Base-by-base conservation (phyloP, 2,329 filamentous ascomycete species). In the Alternaria infectoria region DNA sequence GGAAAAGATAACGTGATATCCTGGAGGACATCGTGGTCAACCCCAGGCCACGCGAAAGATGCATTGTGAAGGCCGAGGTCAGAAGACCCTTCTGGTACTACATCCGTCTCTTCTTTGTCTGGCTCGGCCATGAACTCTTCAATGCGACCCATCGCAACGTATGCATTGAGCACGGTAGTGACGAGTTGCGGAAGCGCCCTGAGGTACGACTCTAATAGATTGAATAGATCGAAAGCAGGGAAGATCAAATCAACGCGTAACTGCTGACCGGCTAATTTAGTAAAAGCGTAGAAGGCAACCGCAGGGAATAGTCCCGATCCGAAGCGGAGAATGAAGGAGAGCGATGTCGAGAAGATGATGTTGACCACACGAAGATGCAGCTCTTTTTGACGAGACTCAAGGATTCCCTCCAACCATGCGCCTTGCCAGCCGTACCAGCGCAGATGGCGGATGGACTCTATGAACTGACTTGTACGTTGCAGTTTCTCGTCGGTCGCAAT, bases 101-200 rank as follows among this genome's bases (percentile, higher is more conserved):
- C 75, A 4, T 82, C 81, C 4, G 78, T 77, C 26, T 86, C 84
- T 28, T 88, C 86, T 69, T 93, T 93, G 72, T 97, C 89, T 0
- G 92, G 92, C 77, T 97, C 93, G 1, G 84, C 82, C 92, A 97
- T 96, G 80, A 96, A 97, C 21, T 87, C 86, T 72, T 97, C 91
- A 19, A 97, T 93, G 68, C 93, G 90, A 9, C 87, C 88, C 66
- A 97, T 88, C 0, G 93, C 91, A 17, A 97, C 90, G n/a, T 87
- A 89, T 0, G 93, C 92, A 71, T 97, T 96, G 68, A 96, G 86
- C 5, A 95, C 81, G 0, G 90, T 87, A 0, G 91, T 93, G 46
- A 96, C 89, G 10, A 97, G 82, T 28, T 87, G 84, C 3, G 94
- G 94, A 0, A 96, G 81, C 56, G 93, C 91, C 59, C 90, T 88